These are phyloP conservation scores for Chaetomium tenue DNA, from an alignment of 495 filamentous ascomycete genomes.

Conservation along the genomic window DNA sequence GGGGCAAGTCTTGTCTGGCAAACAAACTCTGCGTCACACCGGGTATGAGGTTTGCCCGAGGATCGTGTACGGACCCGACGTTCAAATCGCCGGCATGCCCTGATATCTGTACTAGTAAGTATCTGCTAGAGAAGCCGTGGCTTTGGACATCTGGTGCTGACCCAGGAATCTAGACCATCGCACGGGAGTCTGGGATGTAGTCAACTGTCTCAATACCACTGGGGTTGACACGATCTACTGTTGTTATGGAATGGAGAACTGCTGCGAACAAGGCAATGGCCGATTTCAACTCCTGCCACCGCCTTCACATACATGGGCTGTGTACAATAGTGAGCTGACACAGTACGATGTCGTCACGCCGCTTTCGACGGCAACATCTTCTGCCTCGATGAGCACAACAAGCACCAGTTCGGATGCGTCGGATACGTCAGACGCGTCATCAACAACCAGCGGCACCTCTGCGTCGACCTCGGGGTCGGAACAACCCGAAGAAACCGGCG, in stretches of 20 bases:
- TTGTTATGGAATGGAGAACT: not conserved
- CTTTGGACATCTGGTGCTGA: too few species aligned
- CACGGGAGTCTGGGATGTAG: not conserved
- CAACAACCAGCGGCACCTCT: too few species aligned
- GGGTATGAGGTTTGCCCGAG: not conserved
- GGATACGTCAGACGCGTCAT: too few species aligned
- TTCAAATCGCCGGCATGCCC: constrained; percentile 8
- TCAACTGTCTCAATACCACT: not conserved
- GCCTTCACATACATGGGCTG: not conserved
- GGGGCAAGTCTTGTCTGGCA: constrained; percentile 1
- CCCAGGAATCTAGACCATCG: not conserved
- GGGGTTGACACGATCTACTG: not conserved
- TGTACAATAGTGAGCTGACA: not conserved
- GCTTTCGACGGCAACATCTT: not conserved
- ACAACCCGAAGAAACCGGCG: too few species aligned
- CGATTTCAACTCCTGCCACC: not conserved
- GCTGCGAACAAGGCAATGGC: not conserved
- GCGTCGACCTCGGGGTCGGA: too few species aligned
- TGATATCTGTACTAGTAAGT: constrained; percentile 4
- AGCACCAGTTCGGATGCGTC: not conserved
- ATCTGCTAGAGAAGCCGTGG: too few species aligned
- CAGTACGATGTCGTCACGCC: not conserved
- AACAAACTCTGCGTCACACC: constrained; percentile 3
- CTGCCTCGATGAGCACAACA: not conserved
- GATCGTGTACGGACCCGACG: constrained; percentile 8